A percentile compares a stretch with the other conserved stretches of the same genome.
Conservation (phyloP, 805 yeast species). For the Candida caryicola region DNA sequence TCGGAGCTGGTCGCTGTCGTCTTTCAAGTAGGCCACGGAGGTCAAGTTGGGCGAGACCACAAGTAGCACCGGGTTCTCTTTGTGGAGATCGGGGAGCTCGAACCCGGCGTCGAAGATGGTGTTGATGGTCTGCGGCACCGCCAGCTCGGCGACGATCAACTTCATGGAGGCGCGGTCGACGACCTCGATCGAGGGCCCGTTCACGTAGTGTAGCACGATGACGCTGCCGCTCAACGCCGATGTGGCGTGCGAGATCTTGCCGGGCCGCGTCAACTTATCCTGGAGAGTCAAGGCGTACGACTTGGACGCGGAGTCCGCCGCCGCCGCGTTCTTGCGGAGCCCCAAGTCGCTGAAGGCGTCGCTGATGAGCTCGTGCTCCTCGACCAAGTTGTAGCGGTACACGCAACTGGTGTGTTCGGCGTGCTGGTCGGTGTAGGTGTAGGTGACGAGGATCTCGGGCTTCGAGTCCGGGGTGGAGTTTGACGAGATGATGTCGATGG, state of each 20-base stretch:
- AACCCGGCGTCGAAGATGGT: conserved; percentile 56
- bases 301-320: background rate
- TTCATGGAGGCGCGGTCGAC: conserved; percentile 38
- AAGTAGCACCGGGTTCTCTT: conserved; percentile 18
- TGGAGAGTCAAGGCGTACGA: conserved; percentile 19
- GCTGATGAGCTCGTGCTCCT: conserved; percentile 21
- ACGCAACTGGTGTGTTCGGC: conserved; percentile 17
- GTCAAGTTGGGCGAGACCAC: conserved; percentile 53
- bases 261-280: conserved; percentile 27
- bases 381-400: conserved; percentile 27
- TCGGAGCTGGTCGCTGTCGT: conserved; percentile 12
- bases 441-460: conserved; percentile 46
- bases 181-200: conserved; percentile 43
- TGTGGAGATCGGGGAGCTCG: conserved; percentile 39
- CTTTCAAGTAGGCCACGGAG: conserved; percentile 31
- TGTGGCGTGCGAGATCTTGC: conserved; percentile 27
- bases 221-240: conserved; percentile 39
- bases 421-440: conserved; percentile 22
- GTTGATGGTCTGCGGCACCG: conserved; percentile 33
- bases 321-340: conserved; percentile 11
- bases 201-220: conserved; percentile 37
- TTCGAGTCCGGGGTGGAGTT: conserved; percentile 39
- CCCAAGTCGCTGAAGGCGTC: conserved; percentile 33
- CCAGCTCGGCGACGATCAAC: conserved; percentile 11
- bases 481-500: conserved; percentile 47